Evolutionary conservation across 2,329 filamentous ascomycete genomes (phyloP).

Genomic region (Penicillium sp.): DNA sequence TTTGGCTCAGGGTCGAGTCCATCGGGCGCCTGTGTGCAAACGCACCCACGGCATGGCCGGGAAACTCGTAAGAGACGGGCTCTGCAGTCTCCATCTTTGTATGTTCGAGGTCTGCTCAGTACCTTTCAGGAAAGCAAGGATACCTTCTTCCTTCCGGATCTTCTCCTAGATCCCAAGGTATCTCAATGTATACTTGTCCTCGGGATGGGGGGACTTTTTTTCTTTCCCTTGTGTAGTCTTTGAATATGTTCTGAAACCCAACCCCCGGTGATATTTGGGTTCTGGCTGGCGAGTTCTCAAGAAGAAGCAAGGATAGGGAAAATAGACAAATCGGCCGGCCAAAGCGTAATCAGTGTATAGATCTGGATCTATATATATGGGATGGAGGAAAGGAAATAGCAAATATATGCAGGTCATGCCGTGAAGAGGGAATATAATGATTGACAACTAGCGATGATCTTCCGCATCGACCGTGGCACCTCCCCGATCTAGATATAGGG

Average conservation of each 20-base stretch:
- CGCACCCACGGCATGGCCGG: constrained; percentile 38
- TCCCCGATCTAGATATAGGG: constrained; percentile 19
- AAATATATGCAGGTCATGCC: constrained; percentile 18
- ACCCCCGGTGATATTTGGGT: constrained; percentile 7
- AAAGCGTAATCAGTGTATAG: constrained; percentile 13
- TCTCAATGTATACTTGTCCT: constrained; percentile 5
- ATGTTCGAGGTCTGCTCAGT: background rate
- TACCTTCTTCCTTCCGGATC: background rate
- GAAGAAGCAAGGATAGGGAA: constrained; percentile 11
- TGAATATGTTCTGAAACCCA: background rate
- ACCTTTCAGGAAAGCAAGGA: constrained; percentile 1
- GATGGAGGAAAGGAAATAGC: constrained; percentile 7
- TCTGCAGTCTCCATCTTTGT: constrained; percentile 42
- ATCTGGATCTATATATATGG: constrained; percentile 14
- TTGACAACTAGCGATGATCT: constrained; percentile 29
- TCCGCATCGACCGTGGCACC: constrained; percentile 13
- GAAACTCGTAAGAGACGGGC: constrained; percentile 42
- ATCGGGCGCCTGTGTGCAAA: constrained; percentile 41
- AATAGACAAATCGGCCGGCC: constrained; percentile 15
- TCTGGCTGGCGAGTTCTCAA: constrained; percentile 7
- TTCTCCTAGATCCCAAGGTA: constrained; percentile 6
- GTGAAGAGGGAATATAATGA: constrained; percentile 13
- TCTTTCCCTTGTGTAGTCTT: background rate
- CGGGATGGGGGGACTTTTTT: background rate
- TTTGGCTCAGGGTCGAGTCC: constrained; percentile 34